Conservation (phyloP, 2,329 filamentous ascomycete genomes). For the Capronia coronata region DNA sequence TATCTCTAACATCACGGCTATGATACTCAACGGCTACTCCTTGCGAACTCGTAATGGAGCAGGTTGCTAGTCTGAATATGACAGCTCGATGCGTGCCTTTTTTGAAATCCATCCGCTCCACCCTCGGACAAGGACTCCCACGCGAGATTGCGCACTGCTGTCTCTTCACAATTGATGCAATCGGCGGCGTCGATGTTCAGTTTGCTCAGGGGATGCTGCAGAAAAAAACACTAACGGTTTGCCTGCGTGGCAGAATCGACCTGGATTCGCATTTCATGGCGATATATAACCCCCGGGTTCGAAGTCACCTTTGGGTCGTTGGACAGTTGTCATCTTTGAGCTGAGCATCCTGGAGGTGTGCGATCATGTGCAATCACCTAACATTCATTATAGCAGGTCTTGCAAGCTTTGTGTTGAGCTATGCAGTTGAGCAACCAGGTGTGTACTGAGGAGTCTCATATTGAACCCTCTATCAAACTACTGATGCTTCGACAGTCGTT, state of each 20-base stretch:
- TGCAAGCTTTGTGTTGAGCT: conserved; percentile 16
- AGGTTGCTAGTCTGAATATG: conserved; percentile 14
- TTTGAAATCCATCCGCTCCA: conserved; percentile 19
- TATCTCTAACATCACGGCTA: neutral
- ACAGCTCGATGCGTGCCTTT: conserved; percentile 3
- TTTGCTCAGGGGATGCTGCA: conserved; percentile 6
- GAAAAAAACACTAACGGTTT: neutral
- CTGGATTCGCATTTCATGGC: conserved; percentile 7
- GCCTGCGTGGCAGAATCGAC: neutral
- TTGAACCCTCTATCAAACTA: neutral
- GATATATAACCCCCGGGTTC: neutral
- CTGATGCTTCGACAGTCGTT: conserved; percentile 4
- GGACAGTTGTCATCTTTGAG: neutral
- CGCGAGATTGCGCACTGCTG: conserved; percentile 12
- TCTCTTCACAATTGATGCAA: neutral
- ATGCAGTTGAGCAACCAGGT: conserved; percentile 14
- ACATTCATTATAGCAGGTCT: conserved; percentile 3
- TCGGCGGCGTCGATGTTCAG: neutral
- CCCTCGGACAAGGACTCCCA: conserved; percentile 13
- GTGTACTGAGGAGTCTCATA: neutral
- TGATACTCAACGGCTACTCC: neutral
- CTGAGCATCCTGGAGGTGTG: neutral
- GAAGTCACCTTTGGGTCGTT: neutral
- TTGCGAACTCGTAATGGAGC: neutral
- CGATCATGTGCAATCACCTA: conserved; percentile 1